These are phyloP conservation scores for Solanum tacnaense DNA, from an alignment of 257 asterid species.

Conservation along the genomic window DNA sequence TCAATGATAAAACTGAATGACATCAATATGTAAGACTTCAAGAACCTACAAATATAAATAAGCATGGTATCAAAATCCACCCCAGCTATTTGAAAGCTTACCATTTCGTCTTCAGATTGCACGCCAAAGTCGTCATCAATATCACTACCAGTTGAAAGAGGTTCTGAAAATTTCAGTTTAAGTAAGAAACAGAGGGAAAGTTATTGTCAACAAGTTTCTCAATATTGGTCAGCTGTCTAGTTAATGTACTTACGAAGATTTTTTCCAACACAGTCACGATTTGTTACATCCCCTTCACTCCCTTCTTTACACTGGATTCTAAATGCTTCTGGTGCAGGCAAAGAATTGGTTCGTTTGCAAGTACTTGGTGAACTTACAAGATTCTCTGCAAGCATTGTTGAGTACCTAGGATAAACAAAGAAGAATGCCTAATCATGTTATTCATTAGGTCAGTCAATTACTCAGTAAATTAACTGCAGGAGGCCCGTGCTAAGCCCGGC, in stretches of 20 bases:
- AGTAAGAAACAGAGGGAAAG: slow-evolving; percentile 10
- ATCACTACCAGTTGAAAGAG: slow-evolving; percentile 55
- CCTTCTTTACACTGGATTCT: slow-evolving; percentile 23
- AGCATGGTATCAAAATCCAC: not conserved
- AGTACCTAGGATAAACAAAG: slow-evolving; percentile 48
- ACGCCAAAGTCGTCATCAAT: slow-evolving; percentile 66
- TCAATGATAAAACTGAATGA: not conserved
- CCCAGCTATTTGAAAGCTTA: slow-evolving; percentile 26
- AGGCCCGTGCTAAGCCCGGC: not conserved
- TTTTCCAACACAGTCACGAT: slow-evolving; percentile 18
- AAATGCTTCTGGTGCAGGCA: slow-evolving; percentile 28
- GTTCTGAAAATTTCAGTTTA: slow-evolving; percentile 40
- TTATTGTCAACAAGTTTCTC: not conserved
- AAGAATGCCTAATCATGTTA: not conserved
- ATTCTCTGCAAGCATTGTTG: slow-evolving; percentile 98
- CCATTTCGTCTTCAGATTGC: slow-evolving; percentile 62
- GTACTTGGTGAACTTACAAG: slow-evolving; percentile 57
- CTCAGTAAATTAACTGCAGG: not conserved
- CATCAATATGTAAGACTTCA: not conserved
- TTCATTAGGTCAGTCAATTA: not conserved
- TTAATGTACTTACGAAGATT: slow-evolving; percentile 37
- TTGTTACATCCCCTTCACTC: slow-evolving; percentile 24
- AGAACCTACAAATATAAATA: not conserved
- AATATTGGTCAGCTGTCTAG: not conserved
- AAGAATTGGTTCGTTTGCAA: slow-evolving; percentile 25